Conservation (phyloP, 2,329 filamentous ascomycete species). For the Alternaria sp. region DNA sequence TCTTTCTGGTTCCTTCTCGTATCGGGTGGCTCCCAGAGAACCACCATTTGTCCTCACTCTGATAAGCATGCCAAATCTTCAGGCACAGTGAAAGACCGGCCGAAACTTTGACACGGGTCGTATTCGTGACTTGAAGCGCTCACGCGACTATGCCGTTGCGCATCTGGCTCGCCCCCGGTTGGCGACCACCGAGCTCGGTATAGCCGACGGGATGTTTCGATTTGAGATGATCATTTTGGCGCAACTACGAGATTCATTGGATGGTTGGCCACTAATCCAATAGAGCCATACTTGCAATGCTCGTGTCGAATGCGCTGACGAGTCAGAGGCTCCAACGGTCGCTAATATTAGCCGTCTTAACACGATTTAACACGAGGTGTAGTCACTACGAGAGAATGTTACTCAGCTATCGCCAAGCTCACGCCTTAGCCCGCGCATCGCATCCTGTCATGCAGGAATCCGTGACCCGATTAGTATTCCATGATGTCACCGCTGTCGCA, state of each 20-base stretch:
- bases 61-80: constrained; percentile 44
- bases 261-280: constrained; percentile 13
- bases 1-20: constrained; percentile 23
- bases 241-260: constrained; percentile 22
- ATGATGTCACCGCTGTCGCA: constrained; percentile 38
- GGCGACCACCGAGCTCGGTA: constrained; percentile 16
- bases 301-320: constrained; percentile 25
- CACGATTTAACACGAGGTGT: constrained; percentile 41
- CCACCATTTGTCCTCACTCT: constrained; percentile 30
- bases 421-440: constrained; percentile 21
- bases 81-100: constrained; percentile 17
- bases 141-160: constrained; percentile 19
- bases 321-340: constrained; percentile 28
- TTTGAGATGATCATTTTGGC: constrained; percentile 20
- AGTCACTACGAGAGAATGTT: constrained; percentile 29
- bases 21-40: constrained; percentile 8
- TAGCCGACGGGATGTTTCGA: constrained; percentile 11
- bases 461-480: constrained; percentile 21
- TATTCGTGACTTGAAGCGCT: constrained; percentile 22
- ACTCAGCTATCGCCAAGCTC: constrained; percentile 45
- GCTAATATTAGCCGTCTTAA: constrained; percentile 48
- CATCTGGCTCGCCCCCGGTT: constrained; percentile 14
- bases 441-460: constrained; percentile 18
- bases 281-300: constrained; percentile 20
- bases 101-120: constrained; percentile 25